Conservation (phyloP, 2,329 filamentous ascomycete species). For the Pseudogymnoascus pannorum region DNA sequence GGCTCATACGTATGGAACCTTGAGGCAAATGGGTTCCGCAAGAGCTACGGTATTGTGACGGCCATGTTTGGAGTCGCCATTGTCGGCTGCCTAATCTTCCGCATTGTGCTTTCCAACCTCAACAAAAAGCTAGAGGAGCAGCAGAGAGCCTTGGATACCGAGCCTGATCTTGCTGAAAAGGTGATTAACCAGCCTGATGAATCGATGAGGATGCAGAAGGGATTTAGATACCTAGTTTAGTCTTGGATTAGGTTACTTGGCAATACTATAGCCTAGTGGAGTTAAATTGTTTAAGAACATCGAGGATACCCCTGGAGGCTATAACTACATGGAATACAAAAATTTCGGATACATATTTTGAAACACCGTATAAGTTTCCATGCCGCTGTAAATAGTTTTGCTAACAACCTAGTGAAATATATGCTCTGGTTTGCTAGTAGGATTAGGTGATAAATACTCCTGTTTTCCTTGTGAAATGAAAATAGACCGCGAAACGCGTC, state of each 20-base stretch:
- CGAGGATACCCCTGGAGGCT: not conserved
- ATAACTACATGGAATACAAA: not conserved
- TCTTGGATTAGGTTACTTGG: not conserved
- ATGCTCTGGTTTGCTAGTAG: too few relatives aligned
- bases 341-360: not conserved
- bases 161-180: conserved; percentile 32
- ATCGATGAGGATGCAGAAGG: conserved; percentile 38
- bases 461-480: too few relatives aligned
- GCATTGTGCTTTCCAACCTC: conserved; percentile 37
- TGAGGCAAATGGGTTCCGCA: conserved; percentile 51
- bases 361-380: not conserved
- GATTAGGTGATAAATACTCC: too few relatives aligned
- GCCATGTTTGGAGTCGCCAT: conserved; percentile 57
- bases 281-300: conserved; percentile 4
- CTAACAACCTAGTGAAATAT: too few relatives aligned
- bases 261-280: not conserved
- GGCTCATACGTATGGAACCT: conserved; percentile 58
- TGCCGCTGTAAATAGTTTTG: too few relatives aligned
- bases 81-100: conserved; percentile 42
- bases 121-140: conserved; percentile 44
- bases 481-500: not conserved
- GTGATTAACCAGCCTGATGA: conserved; percentile 40
- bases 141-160: conserved; percentile 30
- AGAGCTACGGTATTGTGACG: conserved; percentile 58
- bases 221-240: conserved; percentile 41